Evolutionary conservation across 2,329 filamentous ascomycete genomes (phyloP).

Genomic region (Shiraia sp.): DNA sequence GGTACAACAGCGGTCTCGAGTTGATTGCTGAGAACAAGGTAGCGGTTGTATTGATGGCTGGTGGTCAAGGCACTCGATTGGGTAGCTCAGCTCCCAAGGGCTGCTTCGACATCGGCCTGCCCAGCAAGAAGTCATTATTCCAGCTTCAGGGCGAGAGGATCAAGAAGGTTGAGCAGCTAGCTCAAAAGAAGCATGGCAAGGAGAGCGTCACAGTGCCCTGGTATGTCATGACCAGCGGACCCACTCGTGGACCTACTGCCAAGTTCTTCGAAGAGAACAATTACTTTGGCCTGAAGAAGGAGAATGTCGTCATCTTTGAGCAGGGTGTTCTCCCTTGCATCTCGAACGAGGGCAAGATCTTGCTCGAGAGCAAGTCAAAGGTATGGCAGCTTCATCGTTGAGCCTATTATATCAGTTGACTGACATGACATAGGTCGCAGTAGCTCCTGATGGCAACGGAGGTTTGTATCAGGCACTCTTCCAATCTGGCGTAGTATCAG

Average conservation of each 20-base stretch:
- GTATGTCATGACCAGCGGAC: slow-evolving; percentile 99
- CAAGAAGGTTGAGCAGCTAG: slow-evolving; percentile 79
- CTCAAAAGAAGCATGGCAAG: slow-evolving; percentile 68
- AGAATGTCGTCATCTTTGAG: slow-evolving; percentile 92
- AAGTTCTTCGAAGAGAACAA: slow-evolving; percentile 86
- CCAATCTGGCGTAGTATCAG: slow-evolving; percentile 75
- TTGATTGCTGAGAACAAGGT: slow-evolving; percentile 71
- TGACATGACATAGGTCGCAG: slow-evolving; percentile 64
- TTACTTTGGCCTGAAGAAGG: slow-evolving; percentile 85
- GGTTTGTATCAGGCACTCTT: slow-evolving; percentile 93
- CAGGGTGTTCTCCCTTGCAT: slow-evolving; percentile 97
- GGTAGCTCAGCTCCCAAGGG: slow-evolving; percentile 96
- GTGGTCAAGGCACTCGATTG: slow-evolving; percentile 91
- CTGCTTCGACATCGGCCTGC: slow-evolving; percentile 94
- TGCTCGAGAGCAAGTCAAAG: slow-evolving; percentile 87
- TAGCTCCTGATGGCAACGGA: slow-evolving; percentile 95
- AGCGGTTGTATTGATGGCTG: slow-evolving; percentile 92
- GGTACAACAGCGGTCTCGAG: slow-evolving; percentile 74
- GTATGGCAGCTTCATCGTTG: slow-evolving; percentile 44
- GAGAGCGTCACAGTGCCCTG: slow-evolving; percentile 73
- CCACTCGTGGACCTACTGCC: slow-evolving; percentile 89
- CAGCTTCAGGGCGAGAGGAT: slow-evolving; percentile 97
- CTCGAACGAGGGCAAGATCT: slow-evolving; percentile 95
- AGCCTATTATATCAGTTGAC: slow-evolving; percentile 14
- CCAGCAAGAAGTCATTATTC: slow-evolving; percentile 92